phyloP scores from a whole-genome alignment of 2,329 filamentous ascomycete genomes.

The Dothidotthia symphoricarpi region DNA sequence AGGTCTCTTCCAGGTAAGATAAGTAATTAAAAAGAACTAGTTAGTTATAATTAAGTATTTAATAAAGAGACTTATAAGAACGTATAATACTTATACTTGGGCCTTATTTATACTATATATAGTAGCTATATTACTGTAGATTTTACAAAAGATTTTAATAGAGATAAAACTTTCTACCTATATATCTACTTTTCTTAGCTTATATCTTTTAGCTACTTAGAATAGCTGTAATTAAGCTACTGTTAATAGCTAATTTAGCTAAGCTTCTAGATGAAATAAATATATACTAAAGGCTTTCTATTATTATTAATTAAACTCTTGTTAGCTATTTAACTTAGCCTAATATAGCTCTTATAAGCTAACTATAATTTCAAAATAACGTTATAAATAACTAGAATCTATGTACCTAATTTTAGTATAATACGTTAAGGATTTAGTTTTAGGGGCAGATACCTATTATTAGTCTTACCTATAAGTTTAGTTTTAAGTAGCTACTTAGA shows the following conservation, averaged over 20 bases:
- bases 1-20: not conserved
- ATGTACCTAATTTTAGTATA: constrained; percentile 1
- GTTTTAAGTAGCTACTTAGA: constrained; percentile 1
- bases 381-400: constrained; percentile 7
- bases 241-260: constrained; percentile 3
- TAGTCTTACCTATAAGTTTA: not conserved
- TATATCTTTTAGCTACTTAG: constrained; percentile 5
- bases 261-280: constrained; percentile 3
- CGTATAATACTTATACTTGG: too few relatives aligned
- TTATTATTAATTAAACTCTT: constrained; percentile 9
- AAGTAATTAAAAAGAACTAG: not conserved
- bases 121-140: not conserved
- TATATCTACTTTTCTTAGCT: not conserved
- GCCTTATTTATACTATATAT: too few relatives aligned
- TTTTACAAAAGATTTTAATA: constrained; percentile 2
- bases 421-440: not conserved
- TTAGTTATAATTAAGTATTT: constrained; percentile 7
- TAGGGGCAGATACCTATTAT: not conserved
- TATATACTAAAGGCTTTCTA: constrained; percentile 2
- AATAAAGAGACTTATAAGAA: constrained; percentile 7
- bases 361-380: constrained; percentile 1
- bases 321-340: constrained; percentile 7
- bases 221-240: constrained; percentile 6
- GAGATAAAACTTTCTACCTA: constrained; percentile 3
- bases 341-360: constrained; percentile 4